Evolutionary conservation across 129 eudicot species (phyloP).

Genomic region (Chrysanthemum seticuspe): DNA sequence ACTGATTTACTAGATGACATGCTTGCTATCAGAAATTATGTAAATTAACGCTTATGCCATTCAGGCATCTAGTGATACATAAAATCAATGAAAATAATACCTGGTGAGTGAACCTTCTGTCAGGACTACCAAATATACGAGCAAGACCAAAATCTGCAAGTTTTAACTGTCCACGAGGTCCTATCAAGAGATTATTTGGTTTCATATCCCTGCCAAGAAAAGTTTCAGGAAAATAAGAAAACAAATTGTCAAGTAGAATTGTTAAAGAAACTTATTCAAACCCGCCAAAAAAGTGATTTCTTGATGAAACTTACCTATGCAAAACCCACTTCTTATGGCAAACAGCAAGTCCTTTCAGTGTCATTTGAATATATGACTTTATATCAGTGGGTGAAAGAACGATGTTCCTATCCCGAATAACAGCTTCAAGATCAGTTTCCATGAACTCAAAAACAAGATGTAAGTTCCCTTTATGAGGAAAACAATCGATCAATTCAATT

Average conservation of each 20-base stretch:
- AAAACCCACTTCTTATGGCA: constrained; percentile 98
- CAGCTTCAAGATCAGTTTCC: constrained; percentile 99
- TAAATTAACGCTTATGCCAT: constrained; percentile 9
- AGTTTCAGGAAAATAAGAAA: constrained; percentile 14
- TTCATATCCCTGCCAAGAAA: constrained; percentile 81
- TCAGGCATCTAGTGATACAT: background rate
- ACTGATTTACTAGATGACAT: constrained; percentile 15
- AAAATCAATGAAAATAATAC: constrained; percentile 34
- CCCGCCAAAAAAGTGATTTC: constrained; percentile 1
- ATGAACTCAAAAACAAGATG: constrained; percentile 97
- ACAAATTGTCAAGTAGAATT: background rate
- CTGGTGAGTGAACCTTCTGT: constrained; percentile 96
- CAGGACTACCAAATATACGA: constrained; percentile 95
- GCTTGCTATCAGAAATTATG: constrained; percentile 11
- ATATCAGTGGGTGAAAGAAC: constrained; percentile 91
- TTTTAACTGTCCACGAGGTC: constrained; percentile 86
- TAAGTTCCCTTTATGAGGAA: constrained; percentile 90
- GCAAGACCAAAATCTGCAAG: constrained; percentile 99
- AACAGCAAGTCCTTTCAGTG: constrained; percentile 85
- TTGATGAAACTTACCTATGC: constrained; percentile 57
- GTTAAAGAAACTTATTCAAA: background rate
- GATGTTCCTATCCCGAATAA: constrained; percentile 89
- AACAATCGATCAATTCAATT: constrained; percentile 84
- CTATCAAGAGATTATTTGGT: constrained; percentile 93
- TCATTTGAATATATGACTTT: constrained; percentile 94